Base-by-base conservation (phyloP, 345 rosid species). In the Heritiera fomes region DNA sequence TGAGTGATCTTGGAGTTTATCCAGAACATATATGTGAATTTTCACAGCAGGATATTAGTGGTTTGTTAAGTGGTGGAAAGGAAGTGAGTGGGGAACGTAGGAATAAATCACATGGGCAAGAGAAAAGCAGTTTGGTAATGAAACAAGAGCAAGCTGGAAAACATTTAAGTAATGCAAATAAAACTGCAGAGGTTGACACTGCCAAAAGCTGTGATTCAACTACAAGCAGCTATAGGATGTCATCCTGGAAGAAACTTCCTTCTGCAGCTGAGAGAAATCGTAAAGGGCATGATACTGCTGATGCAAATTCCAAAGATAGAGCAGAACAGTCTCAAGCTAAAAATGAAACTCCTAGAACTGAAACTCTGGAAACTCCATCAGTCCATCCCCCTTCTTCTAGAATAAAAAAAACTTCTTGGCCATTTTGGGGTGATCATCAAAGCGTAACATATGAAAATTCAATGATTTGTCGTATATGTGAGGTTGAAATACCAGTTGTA, bases 391-490 rank as follows among this genome's bases (percentile, higher is more conserved):
- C 83, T 66, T 86, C 94, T 20, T 78, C 88, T 4, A 80, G 86
- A 53, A 62, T 63, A 43, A 86, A 80, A 78, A 92, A 82, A 83
- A 85, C 65, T 74, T 71, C 90, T 75, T 92, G 97, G 93, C 92
- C 93, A 38, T 85, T 82, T 56, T 91, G 92, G 93, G 91, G 84
- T 23, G 89, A 92, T 59, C 86, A 87, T 73, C 90, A 89, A 40
- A 86, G 84, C 71, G 66, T 87, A 71, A 75, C 94, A 23, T 95
- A 87, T 79, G 99, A 91, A 73, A 89, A 91, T 87, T 87, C 91
- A 20, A 96, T 96, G 98, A 96, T 96, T 77, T 96, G 99, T 40
- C 93, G 99, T 30, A 96, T 96, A 55, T 96, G 99, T 86, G 99
- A 96, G 89, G 97, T 94, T 55, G 97, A 94, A 84, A 96, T 96